Percentiles rank a stretch among this genome's conserved stretches.
Evolutionary conservation across 768 basidiomycete genomes (phyloP).

Genomic region (Phanerochaete carnosa): DNA sequence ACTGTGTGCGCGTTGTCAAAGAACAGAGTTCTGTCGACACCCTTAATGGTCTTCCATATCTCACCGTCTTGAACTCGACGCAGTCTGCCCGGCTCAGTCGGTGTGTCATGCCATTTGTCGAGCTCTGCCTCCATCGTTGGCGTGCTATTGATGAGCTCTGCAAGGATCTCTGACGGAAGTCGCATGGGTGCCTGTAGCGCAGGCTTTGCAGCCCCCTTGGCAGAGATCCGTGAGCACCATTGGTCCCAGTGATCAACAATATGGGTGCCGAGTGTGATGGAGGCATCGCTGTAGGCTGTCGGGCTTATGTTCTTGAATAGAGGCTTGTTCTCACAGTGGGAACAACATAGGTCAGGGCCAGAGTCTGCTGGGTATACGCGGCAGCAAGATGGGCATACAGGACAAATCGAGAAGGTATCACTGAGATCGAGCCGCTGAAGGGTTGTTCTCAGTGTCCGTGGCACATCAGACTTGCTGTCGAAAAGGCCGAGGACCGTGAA

Average conservation of each 20-base stretch:
- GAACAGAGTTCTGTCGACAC: conserved; percentile 1
- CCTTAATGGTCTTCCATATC: conserved; percentile 5
- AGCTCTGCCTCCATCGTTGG: conserved; percentile 3
- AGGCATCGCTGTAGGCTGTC: background rate
- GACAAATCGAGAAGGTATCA: background rate
- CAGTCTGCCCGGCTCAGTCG: background rate
- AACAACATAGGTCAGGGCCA: background rate
- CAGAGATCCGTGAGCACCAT: background rate
- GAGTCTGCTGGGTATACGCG: background rate
- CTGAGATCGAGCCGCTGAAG: background rate
- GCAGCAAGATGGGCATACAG: background rate
- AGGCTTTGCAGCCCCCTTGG: background rate
- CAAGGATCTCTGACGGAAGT: conserved; percentile 4
- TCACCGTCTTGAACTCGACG: conserved; percentile 8
- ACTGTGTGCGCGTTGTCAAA: conserved; percentile 4
- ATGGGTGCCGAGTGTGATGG: background rate
- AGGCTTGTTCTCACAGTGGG: background rate
- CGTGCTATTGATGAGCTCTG: conserved; percentile 6
- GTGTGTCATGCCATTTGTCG: conserved; percentile 1
- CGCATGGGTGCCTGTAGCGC: background rate
- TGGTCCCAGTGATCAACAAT: background rate
- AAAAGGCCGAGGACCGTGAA: background rate
- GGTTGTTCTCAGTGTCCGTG: background rate
- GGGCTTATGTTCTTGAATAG: background rate
- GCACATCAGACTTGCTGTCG: background rate